Conservation (phyloP, 2,329 filamentous ascomycete genomes). For the Hypoxylon sp. region DNA sequence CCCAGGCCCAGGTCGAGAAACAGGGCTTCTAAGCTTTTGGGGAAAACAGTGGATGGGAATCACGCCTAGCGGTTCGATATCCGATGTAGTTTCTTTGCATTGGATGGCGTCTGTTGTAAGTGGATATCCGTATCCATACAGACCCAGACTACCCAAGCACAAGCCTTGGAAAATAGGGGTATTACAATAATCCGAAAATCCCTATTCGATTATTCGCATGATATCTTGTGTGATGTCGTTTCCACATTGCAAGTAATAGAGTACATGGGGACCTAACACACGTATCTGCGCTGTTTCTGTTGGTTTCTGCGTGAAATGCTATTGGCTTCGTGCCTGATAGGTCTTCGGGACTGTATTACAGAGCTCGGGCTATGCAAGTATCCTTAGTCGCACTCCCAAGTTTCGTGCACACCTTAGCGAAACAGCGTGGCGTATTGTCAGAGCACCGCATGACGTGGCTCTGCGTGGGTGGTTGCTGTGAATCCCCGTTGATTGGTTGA, state of each 20-base stretch:
- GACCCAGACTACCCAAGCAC: neutral
- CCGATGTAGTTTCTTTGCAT: neutral
- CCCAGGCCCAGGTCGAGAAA: slow-evolving; percentile 54
- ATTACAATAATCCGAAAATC: slow-evolving; percentile 1
- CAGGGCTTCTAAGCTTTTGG: slow-evolving; percentile 54
- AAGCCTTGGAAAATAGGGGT: neutral
- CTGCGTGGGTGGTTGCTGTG: slow-evolving; percentile 19
- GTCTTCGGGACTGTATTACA: slow-evolving; percentile 3
- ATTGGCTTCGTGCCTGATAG: neutral
- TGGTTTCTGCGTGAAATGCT: neutral
- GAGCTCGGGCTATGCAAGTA: neutral
- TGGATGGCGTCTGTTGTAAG: neutral
- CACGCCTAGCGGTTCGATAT: neutral
- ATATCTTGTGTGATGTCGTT: neutral
- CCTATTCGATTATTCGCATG: neutral
- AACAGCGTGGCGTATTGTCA: slow-evolving; percentile 23
- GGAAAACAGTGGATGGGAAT: neutral
- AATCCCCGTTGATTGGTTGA: slow-evolving; percentile 24
- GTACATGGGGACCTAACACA: no score
- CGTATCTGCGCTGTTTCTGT: neutral
- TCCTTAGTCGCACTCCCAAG: slow-evolving; percentile 46
- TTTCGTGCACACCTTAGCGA: slow-evolving; percentile 9
- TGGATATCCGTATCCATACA: neutral
- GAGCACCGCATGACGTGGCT: slow-evolving; percentile 35
- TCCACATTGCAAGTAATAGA: neutral